Evolutionary conservation across 192 early-diverging fungal genomes (phyloP), one percentile per base, ranked within the genome.

Genomic region (Powellomyces hirtus): DNA sequence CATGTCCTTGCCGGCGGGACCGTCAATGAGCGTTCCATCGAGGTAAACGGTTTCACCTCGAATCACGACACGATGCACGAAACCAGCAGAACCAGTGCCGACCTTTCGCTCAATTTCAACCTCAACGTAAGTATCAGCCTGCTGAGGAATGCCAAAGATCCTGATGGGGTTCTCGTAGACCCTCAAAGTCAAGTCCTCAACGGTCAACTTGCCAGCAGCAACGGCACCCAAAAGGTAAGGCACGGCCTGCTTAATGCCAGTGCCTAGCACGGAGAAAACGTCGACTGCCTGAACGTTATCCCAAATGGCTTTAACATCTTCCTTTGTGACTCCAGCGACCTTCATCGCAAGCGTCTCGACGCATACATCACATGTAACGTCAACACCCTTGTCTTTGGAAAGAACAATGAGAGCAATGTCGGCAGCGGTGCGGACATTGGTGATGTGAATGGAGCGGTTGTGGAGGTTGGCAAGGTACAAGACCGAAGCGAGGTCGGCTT

Each of bases 121-220:
- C 81, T 98, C 96, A 29, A 98, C 82, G 50, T 93, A 96, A 13
- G 96, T 97, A 65, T 97, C 94, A 8, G 88, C 76, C 78, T 97
- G 93, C 65, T 90, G 86, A n/a, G 92, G 86, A n/a, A 98, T 74
- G 24, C 89, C 89, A 76, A 98, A 94, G 81, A 98, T 97, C 49
- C 84, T 78, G 53, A 88, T 85, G 33, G 97, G 97, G 72, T 95
- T 95, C 14, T 84, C 85, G 77, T 92, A 89, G 34, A 96, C 70
- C 44, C 90, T 82, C 35, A 81, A 75, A 30, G 83, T 75, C 49
- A 98, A 79, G 66, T 97, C 95, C 4, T 88, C 79, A 30, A 95
- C 66, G 10, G 85, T 87, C 58, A 98, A 77, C 30, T 85, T 82
- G 40, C 90, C 90, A 66, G 93, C 86, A 31, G 85, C 77, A 33